Evolutionary conservation across 352 stramenopile genomes (phyloP).

Genomic region (Globisporangium paroecandrum): DNA sequence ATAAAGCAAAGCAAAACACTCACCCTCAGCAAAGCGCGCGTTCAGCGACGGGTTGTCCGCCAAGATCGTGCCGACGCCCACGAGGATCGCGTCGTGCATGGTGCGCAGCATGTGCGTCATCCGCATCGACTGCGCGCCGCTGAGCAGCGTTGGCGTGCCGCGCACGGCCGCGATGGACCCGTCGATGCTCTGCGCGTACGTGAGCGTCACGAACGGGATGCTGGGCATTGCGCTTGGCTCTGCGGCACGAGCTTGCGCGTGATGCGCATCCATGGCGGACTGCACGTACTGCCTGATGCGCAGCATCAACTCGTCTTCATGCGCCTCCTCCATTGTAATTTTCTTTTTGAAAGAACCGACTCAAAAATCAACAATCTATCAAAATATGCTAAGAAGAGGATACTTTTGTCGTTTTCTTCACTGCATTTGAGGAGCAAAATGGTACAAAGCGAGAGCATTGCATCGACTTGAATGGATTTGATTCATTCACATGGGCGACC

Average conservation of each 20-base stretch:
- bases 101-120: constrained; percentile 88
- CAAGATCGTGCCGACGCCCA: constrained; percentile 81
- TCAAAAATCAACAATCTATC: neutral
- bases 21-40: constrained; percentile 55
- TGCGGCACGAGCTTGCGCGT: neutral
- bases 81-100: constrained; percentile 84
- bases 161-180: constrained; percentile 67
- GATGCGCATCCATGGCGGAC: constrained; percentile 3
- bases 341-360: neutral
- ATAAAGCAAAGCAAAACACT: neutral
- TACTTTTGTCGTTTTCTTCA: neutral
- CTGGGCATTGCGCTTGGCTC: neutral
- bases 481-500: neutral
- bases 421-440: neutral
- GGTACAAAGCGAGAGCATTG: neutral
- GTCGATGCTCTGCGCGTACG: constrained; percentile 89
- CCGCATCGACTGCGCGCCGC: constrained; percentile 62
- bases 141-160: constrained; percentile 70
- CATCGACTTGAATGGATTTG: neutral
- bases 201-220: constrained; percentile 69
- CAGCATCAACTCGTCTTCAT: constrained; percentile 4
- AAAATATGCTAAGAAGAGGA: neutral
- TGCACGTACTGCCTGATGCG: constrained; percentile 11
- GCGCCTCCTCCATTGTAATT: neutral
- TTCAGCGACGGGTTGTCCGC: constrained; percentile 89